Evolutionary conservation across 2,329 filamentous ascomycete genomes (phyloP).

Genomic region (Hymenoscyphus albidus): DNA sequence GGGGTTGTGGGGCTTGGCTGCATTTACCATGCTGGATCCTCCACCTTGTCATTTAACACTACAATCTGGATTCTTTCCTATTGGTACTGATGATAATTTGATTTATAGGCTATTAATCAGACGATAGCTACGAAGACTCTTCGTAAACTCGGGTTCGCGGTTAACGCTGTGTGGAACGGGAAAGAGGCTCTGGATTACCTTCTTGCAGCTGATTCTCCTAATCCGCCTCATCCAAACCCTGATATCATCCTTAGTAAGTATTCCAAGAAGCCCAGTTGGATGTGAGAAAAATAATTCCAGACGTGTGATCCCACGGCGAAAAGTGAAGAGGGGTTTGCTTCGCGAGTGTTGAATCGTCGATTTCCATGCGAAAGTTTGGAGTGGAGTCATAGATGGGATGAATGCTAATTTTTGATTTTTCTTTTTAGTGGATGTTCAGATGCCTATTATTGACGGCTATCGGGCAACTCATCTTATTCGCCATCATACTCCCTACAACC

Average conservation of each 20-base stretch:
- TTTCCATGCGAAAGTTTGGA: too few species aligned
- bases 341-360: too few species aligned
- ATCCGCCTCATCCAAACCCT: constrained; percentile 41
- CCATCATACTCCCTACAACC: constrained; percentile 62
- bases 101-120: constrained; percentile 56
- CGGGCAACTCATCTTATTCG: constrained; percentile 70
- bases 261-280: too few species aligned
- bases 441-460: constrained; percentile 75
- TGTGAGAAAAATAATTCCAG: too few species aligned
- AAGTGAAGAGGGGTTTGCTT: too few species aligned
- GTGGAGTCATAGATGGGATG: too few species aligned
- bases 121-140: constrained; percentile 75
- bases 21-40: background rate
- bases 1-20: too few species aligned
- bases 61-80: too few species aligned
- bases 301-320: too few species aligned
- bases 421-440: constrained; percentile 64
- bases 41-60: background rate
- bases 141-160: constrained; percentile 67
- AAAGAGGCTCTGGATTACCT: constrained; percentile 76
- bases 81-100: background rate
- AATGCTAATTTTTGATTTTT: background rate
- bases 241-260: constrained; percentile 62
- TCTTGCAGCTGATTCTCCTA: constrained; percentile 44
- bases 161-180: constrained; percentile 71